Percentiles rank a stretch among this genome's conserved stretches.
These are phyloP conservation scores for Sanghuangporus weigelae DNA, from an alignment of 1,284 basidiomycete genomes.

Conservation along the genomic window DNA sequence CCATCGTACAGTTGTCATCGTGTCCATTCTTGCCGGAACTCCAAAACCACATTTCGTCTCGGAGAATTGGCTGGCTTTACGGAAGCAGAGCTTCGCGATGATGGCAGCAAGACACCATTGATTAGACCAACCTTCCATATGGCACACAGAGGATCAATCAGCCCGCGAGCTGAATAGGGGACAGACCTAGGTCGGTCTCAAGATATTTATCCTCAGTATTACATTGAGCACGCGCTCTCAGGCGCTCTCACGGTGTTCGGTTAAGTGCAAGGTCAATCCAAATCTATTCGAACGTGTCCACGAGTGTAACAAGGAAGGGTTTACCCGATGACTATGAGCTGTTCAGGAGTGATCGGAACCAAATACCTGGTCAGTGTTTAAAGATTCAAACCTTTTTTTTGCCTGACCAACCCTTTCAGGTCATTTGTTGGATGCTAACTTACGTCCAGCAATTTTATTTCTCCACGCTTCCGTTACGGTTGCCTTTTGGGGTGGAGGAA, in stretches of 20 bases:
- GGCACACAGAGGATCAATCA: background rate
- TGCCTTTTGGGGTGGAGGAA: background rate
- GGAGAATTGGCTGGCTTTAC: background rate
- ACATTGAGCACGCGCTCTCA: background rate
- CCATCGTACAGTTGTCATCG: background rate
- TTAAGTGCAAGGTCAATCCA: background rate
- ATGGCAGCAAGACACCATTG: background rate
- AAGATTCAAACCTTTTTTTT: background rate
- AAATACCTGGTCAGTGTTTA: background rate
- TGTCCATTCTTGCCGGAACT: background rate
- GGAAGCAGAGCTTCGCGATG: background rate
- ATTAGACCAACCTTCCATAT: background rate
- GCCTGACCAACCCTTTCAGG: background rate
- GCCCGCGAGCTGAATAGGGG: background rate
- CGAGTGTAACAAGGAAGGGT: background rate
- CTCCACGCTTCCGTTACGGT: background rate
- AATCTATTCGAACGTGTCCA: background rate
- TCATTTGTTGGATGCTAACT: background rate
- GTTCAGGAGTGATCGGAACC: background rate
- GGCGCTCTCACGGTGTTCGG: background rate
- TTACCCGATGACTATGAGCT: background rate
- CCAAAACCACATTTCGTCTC: background rate
- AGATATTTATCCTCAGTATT: background rate
- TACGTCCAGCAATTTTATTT: background rate
- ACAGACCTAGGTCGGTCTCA: background rate